Evolutionary conservation across 352 stramenopile species (phyloP), one percentile per base, ranked within the genome.

Genomic region (Phytophthora pistaciae): DNA sequence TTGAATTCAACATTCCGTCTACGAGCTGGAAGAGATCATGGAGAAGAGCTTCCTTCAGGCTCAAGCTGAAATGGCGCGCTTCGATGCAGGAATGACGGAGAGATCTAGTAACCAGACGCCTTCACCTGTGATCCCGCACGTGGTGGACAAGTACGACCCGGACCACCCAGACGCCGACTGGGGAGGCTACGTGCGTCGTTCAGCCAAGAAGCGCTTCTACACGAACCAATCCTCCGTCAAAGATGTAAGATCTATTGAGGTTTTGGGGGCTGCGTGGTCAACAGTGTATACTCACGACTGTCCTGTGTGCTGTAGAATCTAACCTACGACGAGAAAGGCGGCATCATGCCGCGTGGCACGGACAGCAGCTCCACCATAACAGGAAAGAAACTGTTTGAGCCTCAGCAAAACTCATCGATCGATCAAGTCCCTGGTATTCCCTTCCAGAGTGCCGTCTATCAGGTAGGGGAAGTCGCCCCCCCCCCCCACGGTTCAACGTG

Each of bases 151-250:
- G 60, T 93, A 90, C 63, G 83, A 92, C n/a, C 87, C 87, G 0
- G 78, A 87, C 23, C 87, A 95, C 46, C 83, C 79, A 0, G 84
- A 95, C 25, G 87, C 87, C 0, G 87, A 95, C 58, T 95, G 87
- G 87, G 87, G 79, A 29, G 87, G 87, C 16, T 81, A 78, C 53
- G 87, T 95, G 5, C 76, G 84, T 21, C 82, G 84, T 52, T 82
- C 76, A 33, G 83, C 87, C 73, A 93, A 92, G 75, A 93, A 93
- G 68, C 82, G 84, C 20, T 79, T 79, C 54, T 92, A 78, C 36
- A 64, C 67, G 44, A 65, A 83, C 54, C 82, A 83, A 54, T 57
- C 73, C 21, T 66, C 64, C 1, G 68, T 68, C 11, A 79, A 78
- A 86, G 71, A 85, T 53, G 82, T 91, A 70, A 23, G 46, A 33